phyloP scores from a whole-genome alignment of 768 basidiomycete species.

The Tricholoma terreum region DNA sequence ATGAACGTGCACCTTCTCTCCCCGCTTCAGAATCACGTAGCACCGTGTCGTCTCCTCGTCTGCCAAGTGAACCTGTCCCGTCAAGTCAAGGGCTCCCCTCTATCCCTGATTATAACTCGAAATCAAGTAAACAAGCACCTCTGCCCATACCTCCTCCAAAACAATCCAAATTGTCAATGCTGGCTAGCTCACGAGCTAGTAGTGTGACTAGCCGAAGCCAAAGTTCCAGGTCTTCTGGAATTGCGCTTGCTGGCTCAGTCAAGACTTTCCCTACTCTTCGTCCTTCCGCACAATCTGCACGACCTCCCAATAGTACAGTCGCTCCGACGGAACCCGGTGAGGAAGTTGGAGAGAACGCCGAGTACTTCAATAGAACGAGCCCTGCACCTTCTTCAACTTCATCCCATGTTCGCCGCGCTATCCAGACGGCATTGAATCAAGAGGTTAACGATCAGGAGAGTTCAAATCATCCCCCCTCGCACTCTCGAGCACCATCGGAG shows the following conservation, averaged over 20 bases:
- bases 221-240: constrained; percentile 55
- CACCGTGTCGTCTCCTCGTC: constrained; percentile 35
- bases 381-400: constrained; percentile 48
- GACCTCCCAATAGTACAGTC: constrained; percentile 33
- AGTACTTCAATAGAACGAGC: constrained; percentile 11
- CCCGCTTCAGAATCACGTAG: constrained; percentile 41
- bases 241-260: constrained; percentile 55
- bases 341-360: constrained; percentile 15
- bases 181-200: constrained; percentile 65
- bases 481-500: constrained; percentile 12
- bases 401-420: constrained; percentile 61
- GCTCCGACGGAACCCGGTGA: constrained; percentile 16
- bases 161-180: constrained; percentile 65
- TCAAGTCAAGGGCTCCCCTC: constrained; percentile 51
- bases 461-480: constrained; percentile 18
- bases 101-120: constrained; percentile 51
- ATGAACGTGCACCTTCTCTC: constrained; percentile 56
- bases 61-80: constrained; percentile 43
- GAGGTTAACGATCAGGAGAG: constrained; percentile 48
- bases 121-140: constrained; percentile 28
- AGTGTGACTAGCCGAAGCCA: constrained; percentile 40
- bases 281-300: constrained; percentile 58
- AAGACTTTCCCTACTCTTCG: constrained; percentile 71
- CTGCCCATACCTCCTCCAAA: constrained; percentile 27
- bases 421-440: constrained; percentile 61